phyloP scores from a whole-genome alignment of 2,329 filamentous ascomycete species.

The Plenodomus tracheiphilus region DNA sequence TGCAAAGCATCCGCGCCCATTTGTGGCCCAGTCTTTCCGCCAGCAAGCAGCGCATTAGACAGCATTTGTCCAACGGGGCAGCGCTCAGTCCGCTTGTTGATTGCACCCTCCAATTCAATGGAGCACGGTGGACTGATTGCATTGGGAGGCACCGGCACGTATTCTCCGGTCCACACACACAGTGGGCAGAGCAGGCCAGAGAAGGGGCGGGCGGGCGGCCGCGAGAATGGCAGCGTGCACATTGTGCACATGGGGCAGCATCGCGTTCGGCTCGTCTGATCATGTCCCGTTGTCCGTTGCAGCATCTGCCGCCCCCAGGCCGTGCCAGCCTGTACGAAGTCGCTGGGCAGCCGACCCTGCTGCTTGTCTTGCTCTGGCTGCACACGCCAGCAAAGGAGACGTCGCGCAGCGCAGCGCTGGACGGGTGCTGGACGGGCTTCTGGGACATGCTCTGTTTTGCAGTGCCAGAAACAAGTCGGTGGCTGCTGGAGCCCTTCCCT shows the following conservation, averaged over 20 bases:
- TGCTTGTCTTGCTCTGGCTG: conserved; percentile 20
- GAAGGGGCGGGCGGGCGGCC: conserved; percentile 21
- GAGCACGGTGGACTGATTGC: too few species aligned
- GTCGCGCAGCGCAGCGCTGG: conserved; percentile 6
- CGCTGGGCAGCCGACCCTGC: conserved; percentile 28
- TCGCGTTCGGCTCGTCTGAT: conserved; percentile 28
- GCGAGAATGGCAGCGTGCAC: conserved; percentile 29
- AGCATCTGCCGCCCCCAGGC: conserved; percentile 26
- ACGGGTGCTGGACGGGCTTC: neutral
- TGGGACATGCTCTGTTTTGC: neutral
- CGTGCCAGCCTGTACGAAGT: too few species aligned
- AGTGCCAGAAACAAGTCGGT: neutral
- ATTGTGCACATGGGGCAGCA: conserved; percentile 12
- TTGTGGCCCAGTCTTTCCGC: conserved; percentile 14
- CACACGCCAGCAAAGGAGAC: conserved; percentile 8
- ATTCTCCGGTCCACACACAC: conserved; percentile 8
- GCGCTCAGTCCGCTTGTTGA: conserved; percentile 21
- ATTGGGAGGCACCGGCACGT: conserved; percentile 5
- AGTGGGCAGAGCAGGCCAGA: conserved; percentile 22
- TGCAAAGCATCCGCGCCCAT: conserved; percentile 6
- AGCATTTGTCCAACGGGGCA: conserved; percentile 20
- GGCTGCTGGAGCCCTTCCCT: neutral
- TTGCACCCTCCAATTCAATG: conserved; percentile 7
- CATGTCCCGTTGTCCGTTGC: conserved; percentile 19
- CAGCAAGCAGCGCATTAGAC: conserved; percentile 25